Evolutionary conservation across 352 stramenopile species (phyloP).

Genomic region (Pelagophyceae sp.): DNA sequence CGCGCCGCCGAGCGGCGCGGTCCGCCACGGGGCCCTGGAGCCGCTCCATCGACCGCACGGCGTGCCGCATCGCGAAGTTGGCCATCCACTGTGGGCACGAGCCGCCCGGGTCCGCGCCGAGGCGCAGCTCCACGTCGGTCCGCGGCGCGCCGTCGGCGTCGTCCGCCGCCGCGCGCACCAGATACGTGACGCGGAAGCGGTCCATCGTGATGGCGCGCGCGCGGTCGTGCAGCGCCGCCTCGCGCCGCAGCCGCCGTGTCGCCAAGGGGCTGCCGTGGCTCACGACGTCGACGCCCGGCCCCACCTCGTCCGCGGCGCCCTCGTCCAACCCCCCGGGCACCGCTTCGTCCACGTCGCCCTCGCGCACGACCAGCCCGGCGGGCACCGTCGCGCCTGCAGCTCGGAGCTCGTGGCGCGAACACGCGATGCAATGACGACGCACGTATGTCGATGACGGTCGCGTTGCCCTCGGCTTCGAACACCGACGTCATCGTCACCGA

Average conservation of each 20-base stretch:
- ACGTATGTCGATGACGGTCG: not conserved
- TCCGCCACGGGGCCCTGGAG: not conserved
- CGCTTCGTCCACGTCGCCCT: not conserved
- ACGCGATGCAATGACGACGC: not conserved
- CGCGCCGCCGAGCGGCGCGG: not conserved
- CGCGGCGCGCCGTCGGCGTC: not conserved
- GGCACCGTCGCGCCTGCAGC: not conserved
- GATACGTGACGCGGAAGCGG: not conserved
- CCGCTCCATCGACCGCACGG: not conserved
- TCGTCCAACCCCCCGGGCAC: not conserved
- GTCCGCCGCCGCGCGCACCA: not conserved
- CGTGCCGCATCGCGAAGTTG: not conserved
- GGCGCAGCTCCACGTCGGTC: not conserved
- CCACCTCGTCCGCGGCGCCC: not conserved
- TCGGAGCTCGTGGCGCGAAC: not conserved
- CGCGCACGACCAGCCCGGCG: too few species aligned
- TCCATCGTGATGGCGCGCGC: not conserved
- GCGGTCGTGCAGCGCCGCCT: not conserved
- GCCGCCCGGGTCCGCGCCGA: constrained; percentile 12
- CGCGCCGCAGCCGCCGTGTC: too few species aligned
- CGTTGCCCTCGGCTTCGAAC: not conserved
- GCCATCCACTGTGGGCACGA: not conserved
- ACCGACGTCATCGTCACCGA: not conserved
- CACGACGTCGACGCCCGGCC: not conserved
- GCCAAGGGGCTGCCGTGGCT: not conserved